These are phyloP conservation scores for Ophiostoma triangulosporum DNA, from an alignment of 2,329 filamentous ascomycete species.

Conservation along the genomic window DNA sequence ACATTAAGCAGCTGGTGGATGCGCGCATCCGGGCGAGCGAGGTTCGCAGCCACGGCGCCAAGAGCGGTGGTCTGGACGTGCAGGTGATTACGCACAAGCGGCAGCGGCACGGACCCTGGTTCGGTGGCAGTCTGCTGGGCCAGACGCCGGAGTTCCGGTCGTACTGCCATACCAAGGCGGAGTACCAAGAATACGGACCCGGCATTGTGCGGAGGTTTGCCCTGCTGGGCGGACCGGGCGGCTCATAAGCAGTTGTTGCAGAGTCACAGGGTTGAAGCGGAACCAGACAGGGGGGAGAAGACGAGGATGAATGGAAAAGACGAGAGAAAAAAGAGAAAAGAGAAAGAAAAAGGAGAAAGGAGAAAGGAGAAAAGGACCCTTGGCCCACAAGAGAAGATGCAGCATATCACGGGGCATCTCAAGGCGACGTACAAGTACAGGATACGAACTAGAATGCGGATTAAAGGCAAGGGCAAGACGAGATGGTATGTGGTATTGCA, in stretches of 20 bases:
- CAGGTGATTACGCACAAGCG: conserved; percentile 96
- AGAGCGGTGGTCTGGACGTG: conserved; percentile 87
- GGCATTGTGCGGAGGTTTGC: conserved; percentile 93
- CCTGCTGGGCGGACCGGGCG: conserved; percentile 79
- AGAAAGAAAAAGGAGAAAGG: background rate
- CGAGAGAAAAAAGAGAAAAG: background rate
- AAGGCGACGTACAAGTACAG: background rate
- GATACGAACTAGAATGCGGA: background rate
- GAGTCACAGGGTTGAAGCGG: background rate
- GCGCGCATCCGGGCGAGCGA: conserved; percentile 87
- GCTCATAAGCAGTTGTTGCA: conserved; percentile 38
- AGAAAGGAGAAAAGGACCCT: background rate
- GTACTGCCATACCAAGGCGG: conserved; percentile 90
- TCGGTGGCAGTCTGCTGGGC: conserved; percentile 87
- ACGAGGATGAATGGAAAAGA: background rate
- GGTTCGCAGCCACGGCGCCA: conserved; percentile 78
- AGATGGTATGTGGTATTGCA: background rate
- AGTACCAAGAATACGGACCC: conserved; percentile 93
- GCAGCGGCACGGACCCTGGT: conserved; percentile 96
- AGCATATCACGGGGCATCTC: background rate
- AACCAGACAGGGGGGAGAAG: background rate
- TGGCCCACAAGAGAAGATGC: background rate
- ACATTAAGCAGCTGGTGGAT: conserved; percentile 93
- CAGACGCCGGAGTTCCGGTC: conserved; percentile 97
- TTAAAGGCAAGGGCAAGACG: background rate